Conservation (phyloP, 1,139 yeast species). For the Sugiyamaella castrensis region DNA sequence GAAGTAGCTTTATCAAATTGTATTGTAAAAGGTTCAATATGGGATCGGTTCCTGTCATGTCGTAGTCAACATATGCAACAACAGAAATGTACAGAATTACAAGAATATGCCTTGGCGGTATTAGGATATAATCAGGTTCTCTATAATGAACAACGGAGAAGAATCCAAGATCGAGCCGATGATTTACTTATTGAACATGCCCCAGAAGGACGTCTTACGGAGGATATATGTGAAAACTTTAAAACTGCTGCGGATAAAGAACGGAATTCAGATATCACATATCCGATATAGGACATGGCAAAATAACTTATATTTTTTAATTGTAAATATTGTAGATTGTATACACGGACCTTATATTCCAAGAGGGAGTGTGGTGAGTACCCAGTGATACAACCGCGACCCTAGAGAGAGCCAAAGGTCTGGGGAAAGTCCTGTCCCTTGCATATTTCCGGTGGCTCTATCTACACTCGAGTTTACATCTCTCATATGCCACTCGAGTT, state of each 20-base stretch:
- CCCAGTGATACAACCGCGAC: too few relatives aligned
- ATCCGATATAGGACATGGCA: slow-evolving; percentile 2
- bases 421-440: too few relatives aligned
- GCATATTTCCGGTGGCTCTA: too few relatives aligned
- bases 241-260: slow-evolving; percentile 22
- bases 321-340: neutral
- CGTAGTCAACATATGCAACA: slow-evolving; percentile 20
- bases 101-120: slow-evolving; percentile 34
- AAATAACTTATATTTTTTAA: too few relatives aligned
- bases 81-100: slow-evolving; percentile 37
- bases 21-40: slow-evolving; percentile 27
- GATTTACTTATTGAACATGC: slow-evolving; percentile 34
- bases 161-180: slow-evolving; percentile 37
- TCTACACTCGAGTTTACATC: too few relatives aligned
- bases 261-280: slow-evolving; percentile 12
- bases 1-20: slow-evolving; percentile 33
- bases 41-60: slow-evolving; percentile 29
- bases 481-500: too few relatives aligned
- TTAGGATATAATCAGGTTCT: slow-evolving; percentile 35
- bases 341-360: too few relatives aligned
- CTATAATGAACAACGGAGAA: slow-evolving; percentile 27
- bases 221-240: slow-evolving; percentile 23
- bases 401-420: too few relatives aligned
- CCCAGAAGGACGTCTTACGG: slow-evolving; percentile 31
- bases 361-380: too few relatives aligned